phyloP scores from a whole-genome alignment of 2,329 filamentous ascomycete genomes.

The Tolypocladium sp. region DNA sequence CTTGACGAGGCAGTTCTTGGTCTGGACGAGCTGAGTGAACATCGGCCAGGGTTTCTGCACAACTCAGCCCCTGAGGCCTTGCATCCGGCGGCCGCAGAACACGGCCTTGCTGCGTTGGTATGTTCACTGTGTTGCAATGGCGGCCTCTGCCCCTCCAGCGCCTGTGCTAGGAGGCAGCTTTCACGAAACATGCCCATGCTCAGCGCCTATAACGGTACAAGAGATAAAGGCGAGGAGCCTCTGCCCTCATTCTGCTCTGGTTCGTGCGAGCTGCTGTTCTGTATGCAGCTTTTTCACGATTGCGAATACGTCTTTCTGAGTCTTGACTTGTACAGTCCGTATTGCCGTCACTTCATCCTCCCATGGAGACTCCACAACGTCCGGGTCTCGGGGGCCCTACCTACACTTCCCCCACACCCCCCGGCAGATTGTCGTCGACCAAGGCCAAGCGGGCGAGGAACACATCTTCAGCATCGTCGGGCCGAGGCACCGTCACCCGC shows the following conservation, averaged over 20 bases:
- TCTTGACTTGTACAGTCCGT: too few relatives aligned
- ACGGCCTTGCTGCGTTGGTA: not conserved
- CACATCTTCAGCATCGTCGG: not conserved
- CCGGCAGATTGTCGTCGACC: not conserved
- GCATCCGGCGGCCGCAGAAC: not conserved
- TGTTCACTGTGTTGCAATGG: not conserved
- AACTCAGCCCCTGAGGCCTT: not conserved
- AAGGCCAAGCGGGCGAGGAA: not conserved
- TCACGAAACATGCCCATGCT: not conserved
- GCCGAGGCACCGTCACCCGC: not conserved
- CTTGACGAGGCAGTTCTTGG: not conserved
- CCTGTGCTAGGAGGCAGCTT: not conserved
- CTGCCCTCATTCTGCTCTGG: not conserved
- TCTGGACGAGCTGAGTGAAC: not conserved
- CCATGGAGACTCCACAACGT: not conserved
- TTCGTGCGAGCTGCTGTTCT: not conserved
- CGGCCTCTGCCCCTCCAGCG: not conserved
- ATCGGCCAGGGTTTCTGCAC: not conserved
- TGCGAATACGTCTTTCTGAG: not conserved
- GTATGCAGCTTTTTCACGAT: not conserved
- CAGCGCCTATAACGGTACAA: not conserved
- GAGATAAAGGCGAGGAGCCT: not conserved
- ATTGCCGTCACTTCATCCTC: not conserved
- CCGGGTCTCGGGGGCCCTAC: not conserved
- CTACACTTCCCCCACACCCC: not conserved